Conservation (phyloP, 2,329 filamentous ascomycete genomes). For the Cylindrodendrum hubeiense region DNA sequence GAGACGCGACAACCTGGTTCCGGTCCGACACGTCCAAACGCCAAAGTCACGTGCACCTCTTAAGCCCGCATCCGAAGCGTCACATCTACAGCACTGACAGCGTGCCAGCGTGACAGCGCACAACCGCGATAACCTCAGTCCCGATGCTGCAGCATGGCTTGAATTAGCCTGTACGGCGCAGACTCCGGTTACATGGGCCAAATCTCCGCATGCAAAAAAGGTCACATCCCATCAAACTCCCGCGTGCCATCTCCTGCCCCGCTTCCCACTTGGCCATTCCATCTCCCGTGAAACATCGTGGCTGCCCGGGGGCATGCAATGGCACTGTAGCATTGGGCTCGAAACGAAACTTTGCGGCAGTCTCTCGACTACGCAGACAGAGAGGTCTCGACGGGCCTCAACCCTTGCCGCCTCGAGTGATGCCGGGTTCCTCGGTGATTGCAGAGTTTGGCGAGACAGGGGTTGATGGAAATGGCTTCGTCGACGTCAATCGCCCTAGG, state of each 20-base stretch:
- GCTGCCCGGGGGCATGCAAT: background rate
- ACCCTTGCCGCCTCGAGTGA: background rate
- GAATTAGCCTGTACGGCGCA: too few species aligned
- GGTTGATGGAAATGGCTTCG: background rate
- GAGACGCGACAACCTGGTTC: slow-evolving; percentile 31
- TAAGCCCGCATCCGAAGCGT: background rate
- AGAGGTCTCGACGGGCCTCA: background rate
- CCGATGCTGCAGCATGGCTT: background rate
- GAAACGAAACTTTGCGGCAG: slow-evolving; percentile 3
- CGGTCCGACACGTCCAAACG: slow-evolving; percentile 38
- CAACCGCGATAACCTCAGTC: background rate
- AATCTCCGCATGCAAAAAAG: background rate
- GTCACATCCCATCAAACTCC: background rate
- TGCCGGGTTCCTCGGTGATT: slow-evolving; percentile 4
- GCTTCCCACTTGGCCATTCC: background rate
- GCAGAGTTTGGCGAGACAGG: background rate
- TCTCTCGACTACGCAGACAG: background rate
- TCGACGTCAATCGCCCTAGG: background rate
- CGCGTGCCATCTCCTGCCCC: background rate
- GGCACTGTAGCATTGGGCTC: background rate
- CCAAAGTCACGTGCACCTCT: slow-evolving; percentile 40
- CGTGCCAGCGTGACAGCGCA: background rate
- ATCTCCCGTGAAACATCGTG: background rate
- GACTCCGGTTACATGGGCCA: background rate
- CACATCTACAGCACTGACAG: background rate